These are phyloP conservation scores for Mollisiaceae sp. DNA, from an alignment of 2,329 filamentous ascomycete genomes.

Conservation along the genomic window DNA sequence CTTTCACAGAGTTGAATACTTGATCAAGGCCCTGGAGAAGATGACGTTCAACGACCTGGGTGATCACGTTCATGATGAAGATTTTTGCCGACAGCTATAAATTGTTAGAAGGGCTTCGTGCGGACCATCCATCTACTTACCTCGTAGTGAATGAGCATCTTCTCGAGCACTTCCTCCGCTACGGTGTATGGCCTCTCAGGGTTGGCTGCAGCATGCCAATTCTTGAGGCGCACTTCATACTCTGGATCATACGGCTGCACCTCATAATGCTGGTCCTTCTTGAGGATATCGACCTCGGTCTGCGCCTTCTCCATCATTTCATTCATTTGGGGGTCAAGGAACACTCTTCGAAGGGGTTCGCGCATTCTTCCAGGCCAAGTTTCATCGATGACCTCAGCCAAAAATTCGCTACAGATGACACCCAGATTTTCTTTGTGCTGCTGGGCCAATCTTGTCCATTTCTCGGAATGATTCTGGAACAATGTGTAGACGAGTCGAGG, in stretches of 20 bases:
- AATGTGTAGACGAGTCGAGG: slow-evolving; percentile 22
- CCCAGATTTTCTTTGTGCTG: slow-evolving; percentile 26
- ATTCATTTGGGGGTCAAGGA: slow-evolving; percentile 23
- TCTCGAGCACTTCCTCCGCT: slow-evolving; percentile 25
- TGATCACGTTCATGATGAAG: slow-evolving; percentile 27
- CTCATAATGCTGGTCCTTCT: slow-evolving; percentile 24
- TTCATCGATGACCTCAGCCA: slow-evolving; percentile 26
- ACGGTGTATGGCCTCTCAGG: slow-evolving; percentile 19
- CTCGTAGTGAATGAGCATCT: slow-evolving; percentile 29
- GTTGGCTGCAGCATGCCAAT: slow-evolving; percentile 15
- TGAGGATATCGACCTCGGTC: slow-evolving; percentile 17
- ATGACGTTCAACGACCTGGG: slow-evolving; percentile 27
- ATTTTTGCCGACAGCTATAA: slow-evolving; percentile 11
- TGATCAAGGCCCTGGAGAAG: slow-evolving; percentile 18
- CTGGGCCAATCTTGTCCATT: slow-evolving; percentile 23
- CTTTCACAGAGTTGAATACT: slow-evolving; percentile 23
- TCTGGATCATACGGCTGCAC: slow-evolving; percentile 27
- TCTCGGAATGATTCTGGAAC: slow-evolving; percentile 25
- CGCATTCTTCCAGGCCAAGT: slow-evolving; percentile 26
- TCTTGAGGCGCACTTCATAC: slow-evolving; percentile 21
- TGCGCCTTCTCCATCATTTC: slow-evolving; percentile 20
- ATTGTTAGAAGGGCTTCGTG: no score
- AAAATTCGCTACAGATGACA: slow-evolving; percentile 24
- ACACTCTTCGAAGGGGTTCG: slow-evolving; percentile 21
- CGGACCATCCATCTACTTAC: background rate